Conservation (phyloP, 164 flowering plant species). For the Nelumbo lutea region DNA sequence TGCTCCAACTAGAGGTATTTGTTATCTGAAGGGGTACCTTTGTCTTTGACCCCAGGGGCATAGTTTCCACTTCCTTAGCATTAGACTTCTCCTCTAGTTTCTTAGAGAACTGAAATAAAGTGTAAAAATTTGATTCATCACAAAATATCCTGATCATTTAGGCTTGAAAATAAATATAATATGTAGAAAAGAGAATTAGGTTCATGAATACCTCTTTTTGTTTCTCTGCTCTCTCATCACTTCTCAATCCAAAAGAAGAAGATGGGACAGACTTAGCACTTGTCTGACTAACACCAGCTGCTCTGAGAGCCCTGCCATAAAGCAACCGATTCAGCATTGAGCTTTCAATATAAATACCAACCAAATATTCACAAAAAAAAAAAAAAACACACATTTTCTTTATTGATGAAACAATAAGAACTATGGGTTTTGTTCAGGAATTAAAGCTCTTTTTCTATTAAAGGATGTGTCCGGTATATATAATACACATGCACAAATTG, state of each 20-base stretch:
- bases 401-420: too few species aligned
- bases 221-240: conserved; percentile 43
- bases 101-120: conserved; percentile 19
- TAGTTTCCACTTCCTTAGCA: conserved; percentile 35
- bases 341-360: not conserved
- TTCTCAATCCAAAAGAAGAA: conserved; percentile 31
- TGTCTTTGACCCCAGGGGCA: conserved; percentile 34
- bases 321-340: conserved; percentile 12
- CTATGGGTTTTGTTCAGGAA: too few species aligned
- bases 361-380: not conserved
- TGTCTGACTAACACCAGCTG: conserved; percentile 21
- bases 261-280: conserved; percentile 25
- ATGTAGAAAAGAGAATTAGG: conserved; percentile 5
- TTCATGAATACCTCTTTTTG: conserved; percentile 41
- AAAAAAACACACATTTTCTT: not conserved
- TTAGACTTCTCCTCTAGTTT: conserved; percentile 42
- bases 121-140: not conserved
- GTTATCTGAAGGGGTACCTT: conserved; percentile 34
- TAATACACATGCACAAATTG: too few species aligned
- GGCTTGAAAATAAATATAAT: too few species aligned
- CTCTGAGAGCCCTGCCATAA: conserved; percentile 34
- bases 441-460: too few species aligned
- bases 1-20: not conserved
- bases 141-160: not conserved
- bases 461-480: too few species aligned